A percentile compares a stretch with the other conserved stretches of the same genome.
phyloP scores from a whole-genome alignment of 2,329 filamentous ascomycete species.

The Aspergillus intermedius region DNA sequence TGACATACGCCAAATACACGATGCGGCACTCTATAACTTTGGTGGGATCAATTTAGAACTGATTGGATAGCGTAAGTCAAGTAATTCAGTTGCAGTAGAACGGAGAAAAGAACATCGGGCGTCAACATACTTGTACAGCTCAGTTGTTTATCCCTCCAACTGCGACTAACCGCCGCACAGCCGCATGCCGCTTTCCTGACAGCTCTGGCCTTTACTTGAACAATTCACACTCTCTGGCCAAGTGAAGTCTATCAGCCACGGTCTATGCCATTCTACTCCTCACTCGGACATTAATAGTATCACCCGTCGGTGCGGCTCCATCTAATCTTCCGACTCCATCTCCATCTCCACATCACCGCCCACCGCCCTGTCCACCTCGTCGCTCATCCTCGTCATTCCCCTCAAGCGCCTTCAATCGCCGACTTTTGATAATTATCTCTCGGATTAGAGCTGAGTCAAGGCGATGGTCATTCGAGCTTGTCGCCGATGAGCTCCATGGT shows the following conservation, averaged over 20 bases:
- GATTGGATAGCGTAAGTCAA: too few relatives aligned
- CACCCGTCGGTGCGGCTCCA: not conserved
- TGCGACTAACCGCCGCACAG: too few relatives aligned
- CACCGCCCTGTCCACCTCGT: not conserved
- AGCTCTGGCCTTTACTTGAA: too few relatives aligned
- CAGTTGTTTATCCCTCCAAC: too few relatives aligned
- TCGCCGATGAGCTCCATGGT: slow-evolving; percentile 64
- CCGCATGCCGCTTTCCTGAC: too few relatives aligned
- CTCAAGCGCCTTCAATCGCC: not conserved
- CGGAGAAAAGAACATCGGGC: too few relatives aligned
- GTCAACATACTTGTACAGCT: too few relatives aligned
- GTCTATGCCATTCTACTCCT: too few relatives aligned
- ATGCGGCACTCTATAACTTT: too few relatives aligned
- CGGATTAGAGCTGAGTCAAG: slow-evolving; percentile 21
- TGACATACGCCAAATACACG: not conserved
- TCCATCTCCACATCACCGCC: not conserved
- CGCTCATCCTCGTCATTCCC: slow-evolving; percentile 1
- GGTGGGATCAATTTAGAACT: too few relatives aligned
- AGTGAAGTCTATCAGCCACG: too few relatives aligned
- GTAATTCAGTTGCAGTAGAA: too few relatives aligned
- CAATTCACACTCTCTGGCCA: not conserved
- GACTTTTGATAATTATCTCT: not conserved
- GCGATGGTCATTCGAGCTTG: slow-evolving; percentile 49
- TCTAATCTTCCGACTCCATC: not conserved
- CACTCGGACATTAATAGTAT: not conserved